Conservation (phyloP, 108 stramenopile genomes). For the Cyclotella choctawhatcheeana region DNA sequence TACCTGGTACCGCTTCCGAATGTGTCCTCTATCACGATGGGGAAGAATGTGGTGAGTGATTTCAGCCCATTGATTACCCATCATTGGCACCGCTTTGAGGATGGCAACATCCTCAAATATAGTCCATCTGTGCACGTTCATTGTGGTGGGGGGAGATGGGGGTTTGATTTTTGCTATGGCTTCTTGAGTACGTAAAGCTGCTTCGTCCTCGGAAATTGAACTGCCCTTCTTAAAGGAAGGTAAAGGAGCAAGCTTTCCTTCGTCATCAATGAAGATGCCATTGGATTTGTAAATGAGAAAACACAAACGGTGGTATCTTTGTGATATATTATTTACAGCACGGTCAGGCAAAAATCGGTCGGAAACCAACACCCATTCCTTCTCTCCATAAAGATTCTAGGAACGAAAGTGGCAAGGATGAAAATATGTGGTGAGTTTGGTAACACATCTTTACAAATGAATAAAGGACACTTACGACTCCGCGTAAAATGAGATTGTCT, state of each 20-base stretch:
- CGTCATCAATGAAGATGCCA: constrained; percentile 69
- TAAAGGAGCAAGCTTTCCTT: constrained; percentile 77
- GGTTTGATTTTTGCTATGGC: constrained; percentile 48
- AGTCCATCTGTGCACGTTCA: constrained; percentile 89
- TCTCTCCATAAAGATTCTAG: constrained; percentile 81
- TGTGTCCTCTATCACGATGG: constrained; percentile 85
- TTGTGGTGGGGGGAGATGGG: constrained; percentile 74
- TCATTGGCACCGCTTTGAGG: constrained; percentile 78
- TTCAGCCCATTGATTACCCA: constrained; percentile 88
- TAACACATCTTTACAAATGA: not conserved
- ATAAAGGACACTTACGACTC: constrained; percentile 44
- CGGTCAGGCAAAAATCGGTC: constrained; percentile 87
- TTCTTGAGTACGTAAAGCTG: constrained; percentile 25
- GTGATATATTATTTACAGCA: constrained; percentile 74
- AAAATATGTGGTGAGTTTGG: not conserved
- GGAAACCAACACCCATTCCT: constrained; percentile 86
- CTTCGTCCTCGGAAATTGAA: constrained; percentile 44
- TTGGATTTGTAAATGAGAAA: constrained; percentile 81
- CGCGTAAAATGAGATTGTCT: constrained; percentile 69
- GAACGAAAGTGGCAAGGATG: constrained; percentile 5
- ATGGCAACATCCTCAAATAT: constrained; percentile 84
- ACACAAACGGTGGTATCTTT: constrained; percentile 82
- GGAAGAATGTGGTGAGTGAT: constrained; percentile 73
- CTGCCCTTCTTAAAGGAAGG: constrained; percentile 41
- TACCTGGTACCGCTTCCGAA: constrained; percentile 88